Evolutionary conservation across 306 rosid genomes (phyloP).

Genomic region (Malus domestica): DNA sequence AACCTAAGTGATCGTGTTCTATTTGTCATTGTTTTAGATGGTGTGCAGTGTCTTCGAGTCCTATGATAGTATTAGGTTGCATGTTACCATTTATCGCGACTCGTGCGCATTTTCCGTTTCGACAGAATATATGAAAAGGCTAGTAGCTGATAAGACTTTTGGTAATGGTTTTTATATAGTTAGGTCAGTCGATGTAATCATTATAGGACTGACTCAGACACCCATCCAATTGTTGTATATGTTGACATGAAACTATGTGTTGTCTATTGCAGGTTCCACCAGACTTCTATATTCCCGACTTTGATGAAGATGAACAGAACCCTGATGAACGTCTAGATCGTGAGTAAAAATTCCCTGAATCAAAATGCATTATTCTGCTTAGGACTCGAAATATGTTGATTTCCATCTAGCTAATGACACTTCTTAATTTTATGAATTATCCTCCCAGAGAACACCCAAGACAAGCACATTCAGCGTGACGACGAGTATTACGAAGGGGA

Average conservation of each 20-base stretch:
- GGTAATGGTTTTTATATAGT: not conserved
- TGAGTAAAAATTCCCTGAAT: slow-evolving; percentile 28
- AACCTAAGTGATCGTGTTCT: not conserved
- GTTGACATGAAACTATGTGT: not conserved
- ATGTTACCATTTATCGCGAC: not conserved
- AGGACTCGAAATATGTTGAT: not conserved
- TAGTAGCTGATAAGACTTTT: not conserved
- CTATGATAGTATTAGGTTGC: not conserved
- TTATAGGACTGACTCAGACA: not conserved
- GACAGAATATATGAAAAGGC: not conserved
- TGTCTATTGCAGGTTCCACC: slow-evolving; percentile 78
- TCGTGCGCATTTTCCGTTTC: not conserved
- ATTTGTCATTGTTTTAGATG: not conserved
- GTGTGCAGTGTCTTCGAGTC: not conserved
- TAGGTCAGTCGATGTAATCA: not conserved
- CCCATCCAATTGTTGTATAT: not conserved
- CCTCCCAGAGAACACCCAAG: slow-evolving; percentile 74
- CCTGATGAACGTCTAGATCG: slow-evolving; percentile 94
- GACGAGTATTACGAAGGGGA: slow-evolving; percentile 91
- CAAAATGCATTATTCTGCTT: not conserved
- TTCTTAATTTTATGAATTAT: not conserved
- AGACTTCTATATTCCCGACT: slow-evolving; percentile 87
- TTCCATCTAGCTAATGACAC: not conserved
- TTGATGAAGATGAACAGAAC: slow-evolving; percentile 86
- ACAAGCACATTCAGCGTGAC: slow-evolving; percentile 86